Conservation (phyloP, 345 rosid genomes). For the Rhodamnia rubescens region DNA sequence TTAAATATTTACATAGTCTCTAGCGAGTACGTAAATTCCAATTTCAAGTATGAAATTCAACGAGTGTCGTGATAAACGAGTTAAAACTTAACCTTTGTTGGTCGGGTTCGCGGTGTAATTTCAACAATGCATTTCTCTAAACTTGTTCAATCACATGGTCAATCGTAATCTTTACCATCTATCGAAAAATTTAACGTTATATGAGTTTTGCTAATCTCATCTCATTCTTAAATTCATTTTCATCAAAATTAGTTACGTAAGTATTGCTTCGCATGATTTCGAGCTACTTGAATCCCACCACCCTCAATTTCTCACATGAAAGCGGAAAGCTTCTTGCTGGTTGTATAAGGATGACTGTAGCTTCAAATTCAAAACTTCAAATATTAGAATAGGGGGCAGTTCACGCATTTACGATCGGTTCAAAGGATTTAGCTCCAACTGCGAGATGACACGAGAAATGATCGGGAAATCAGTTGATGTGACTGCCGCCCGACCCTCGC, state of each 20-base stretch:
- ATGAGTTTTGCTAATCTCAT: neutral
- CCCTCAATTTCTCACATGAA: no score
- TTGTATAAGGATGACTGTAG: neutral
- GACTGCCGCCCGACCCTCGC: neutral
- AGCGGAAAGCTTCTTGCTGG: neutral
- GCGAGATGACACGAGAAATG: neutral
- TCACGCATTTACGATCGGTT: neutral
- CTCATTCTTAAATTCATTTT: neutral
- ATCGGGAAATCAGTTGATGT: neutral
- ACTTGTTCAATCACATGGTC: no score
- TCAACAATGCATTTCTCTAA: no score
- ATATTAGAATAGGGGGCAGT: neutral
- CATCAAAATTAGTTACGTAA: neutral
- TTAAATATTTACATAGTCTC: no score
- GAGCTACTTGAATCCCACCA: neutral
- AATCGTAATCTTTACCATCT: neutral
- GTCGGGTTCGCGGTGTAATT: no score
- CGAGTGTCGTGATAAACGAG: neutral
- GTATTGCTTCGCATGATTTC: neutral
- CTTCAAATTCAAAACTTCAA: neutral
- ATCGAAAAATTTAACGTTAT: neutral
- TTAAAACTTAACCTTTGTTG: neutral
- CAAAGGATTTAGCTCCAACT: neutral
- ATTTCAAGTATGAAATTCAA: neutral
- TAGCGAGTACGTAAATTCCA: neutral